phyloP scores from a whole-genome alignment of 2,329 filamentous ascomycete species.

The Colletotrichum neosansevieriae region DNA sequence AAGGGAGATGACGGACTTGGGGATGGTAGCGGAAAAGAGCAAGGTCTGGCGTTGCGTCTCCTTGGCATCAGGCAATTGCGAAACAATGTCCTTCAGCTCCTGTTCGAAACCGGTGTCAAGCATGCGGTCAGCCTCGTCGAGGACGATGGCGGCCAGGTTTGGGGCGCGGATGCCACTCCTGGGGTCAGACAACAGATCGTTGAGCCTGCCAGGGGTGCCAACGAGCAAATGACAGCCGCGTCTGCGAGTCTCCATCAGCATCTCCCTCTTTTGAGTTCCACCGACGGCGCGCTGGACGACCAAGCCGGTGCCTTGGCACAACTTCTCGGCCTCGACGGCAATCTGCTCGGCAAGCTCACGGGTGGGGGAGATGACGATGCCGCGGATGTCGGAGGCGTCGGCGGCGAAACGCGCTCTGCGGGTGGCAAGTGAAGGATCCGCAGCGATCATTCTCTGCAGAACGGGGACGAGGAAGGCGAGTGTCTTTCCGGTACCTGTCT shows the following conservation, averaged over 20 bases:
- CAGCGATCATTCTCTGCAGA: conserved; percentile 80
- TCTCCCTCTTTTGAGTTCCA: conserved; percentile 81
- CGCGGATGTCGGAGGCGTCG: conserved; percentile 70
- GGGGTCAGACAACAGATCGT: conserved; percentile 81
- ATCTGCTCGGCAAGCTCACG: conserved; percentile 87
- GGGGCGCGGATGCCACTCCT: conserved; percentile 74
- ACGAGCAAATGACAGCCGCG: conserved; percentile 91
- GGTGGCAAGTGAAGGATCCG: conserved; percentile 71
- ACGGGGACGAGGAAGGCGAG: conserved; percentile 91
- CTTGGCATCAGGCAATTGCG: conserved; percentile 70
- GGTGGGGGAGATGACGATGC: conserved; percentile 82
- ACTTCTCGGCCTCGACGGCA: conserved; percentile 79
- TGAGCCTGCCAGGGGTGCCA: conserved; percentile 88
- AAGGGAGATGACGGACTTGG: conserved; percentile 82
- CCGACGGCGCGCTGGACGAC: conserved; percentile 84
- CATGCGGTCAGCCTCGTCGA: conserved; percentile 98
- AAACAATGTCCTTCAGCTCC: conserved; percentile 72
- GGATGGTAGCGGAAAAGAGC: conserved; percentile 95
- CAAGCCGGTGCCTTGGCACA: conserved; percentile 75
- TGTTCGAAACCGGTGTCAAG: conserved; percentile 89
- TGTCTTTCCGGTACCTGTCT: conserved; percentile 97
- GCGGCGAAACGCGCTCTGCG: conserved; percentile 52
- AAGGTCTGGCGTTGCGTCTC: conserved; percentile 85
- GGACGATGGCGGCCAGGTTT: conserved; percentile 90
- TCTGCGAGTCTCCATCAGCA: conserved; percentile 75